phyloP scores from a whole-genome alignment of 2,329 filamentous ascomycete species.

The Penicillium vulpinum region DNA sequence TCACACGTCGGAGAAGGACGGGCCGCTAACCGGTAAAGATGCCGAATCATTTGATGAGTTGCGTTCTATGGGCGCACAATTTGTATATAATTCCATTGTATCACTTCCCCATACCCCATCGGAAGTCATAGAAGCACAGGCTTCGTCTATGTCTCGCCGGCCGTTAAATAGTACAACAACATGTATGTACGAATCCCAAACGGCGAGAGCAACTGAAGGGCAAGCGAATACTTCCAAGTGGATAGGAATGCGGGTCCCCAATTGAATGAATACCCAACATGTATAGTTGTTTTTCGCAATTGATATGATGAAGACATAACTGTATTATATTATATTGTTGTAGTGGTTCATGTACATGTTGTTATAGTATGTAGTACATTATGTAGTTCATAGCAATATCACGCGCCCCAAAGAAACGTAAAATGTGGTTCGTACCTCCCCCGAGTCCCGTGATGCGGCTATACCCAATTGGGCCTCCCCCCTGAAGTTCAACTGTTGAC shows the following conservation, averaged over 20 bases:
- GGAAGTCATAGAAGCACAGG: too few relatives aligned
- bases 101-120: too few relatives aligned
- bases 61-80: too few relatives aligned
- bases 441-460: constrained; percentile 31
- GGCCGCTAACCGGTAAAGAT: too few relatives aligned
- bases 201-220: not conserved
- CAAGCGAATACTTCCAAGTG: not conserved
- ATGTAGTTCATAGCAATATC: not conserved
- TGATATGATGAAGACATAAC: not conserved
- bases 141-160: too few relatives aligned
- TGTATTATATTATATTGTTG: not conserved
- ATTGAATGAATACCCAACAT: constrained; percentile 1
- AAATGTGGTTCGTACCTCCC: constrained; percentile 32
- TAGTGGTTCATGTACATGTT: not conserved
- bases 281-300: not conserved
- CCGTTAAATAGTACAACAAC: too few relatives aligned
- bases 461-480: constrained; percentile 25
- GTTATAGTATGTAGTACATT: too few relatives aligned
- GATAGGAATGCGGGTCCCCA: not conserved
- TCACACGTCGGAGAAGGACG: too few relatives aligned
- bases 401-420: constrained; percentile 8
- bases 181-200: too few relatives aligned
- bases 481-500: constrained; percentile 25
- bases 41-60: too few relatives aligned
- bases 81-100: too few relatives aligned